These are phyloP conservation scores for Platanthera guangdongensis DNA, from an alignment of 106 monocot species.

Conservation along the genomic window DNA sequence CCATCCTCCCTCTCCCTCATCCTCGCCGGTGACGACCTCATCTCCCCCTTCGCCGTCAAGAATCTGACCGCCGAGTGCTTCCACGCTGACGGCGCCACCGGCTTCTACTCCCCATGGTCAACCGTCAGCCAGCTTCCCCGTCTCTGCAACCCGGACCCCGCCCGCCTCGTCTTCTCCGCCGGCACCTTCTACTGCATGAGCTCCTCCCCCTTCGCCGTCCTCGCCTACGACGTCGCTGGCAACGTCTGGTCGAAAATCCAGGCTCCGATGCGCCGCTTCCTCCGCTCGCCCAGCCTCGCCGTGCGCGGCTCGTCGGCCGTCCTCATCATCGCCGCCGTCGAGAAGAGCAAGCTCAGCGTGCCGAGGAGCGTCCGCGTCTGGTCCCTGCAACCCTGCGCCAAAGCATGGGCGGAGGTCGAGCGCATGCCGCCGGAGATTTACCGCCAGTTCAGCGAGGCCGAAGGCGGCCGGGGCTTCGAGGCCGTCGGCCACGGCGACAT, in stretches of 20 bases:
- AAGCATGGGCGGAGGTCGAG: slow-evolving; percentile 53
- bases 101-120: slow-evolving; percentile 60
- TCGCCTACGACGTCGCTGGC: slow-evolving; percentile 37
- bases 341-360: slow-evolving; percentile 64
- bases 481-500: slow-evolving; percentile 40
- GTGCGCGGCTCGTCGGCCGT: slow-evolving; percentile 17
- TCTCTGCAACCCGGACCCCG: slow-evolving; percentile 61
- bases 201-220: slow-evolving; percentile 54
- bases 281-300: slow-evolving; percentile 51
- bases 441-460: slow-evolving; percentile 42
- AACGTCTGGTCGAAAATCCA: slow-evolving; percentile 70
- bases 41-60: slow-evolving; percentile 92
- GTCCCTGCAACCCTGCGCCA: slow-evolving; percentile 34
- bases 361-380: slow-evolving; percentile 53
- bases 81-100: slow-evolving; percentile 44
- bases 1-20: slow-evolving; percentile 42
- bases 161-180: slow-evolving; percentile 40
- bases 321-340: slow-evolving; percentile 53
- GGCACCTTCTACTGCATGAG: slow-evolving; percentile 86
- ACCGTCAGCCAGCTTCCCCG: slow-evolving; percentile 49
- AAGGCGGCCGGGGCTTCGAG: slow-evolving; percentile 72
- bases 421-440: slow-evolving; percentile 58
- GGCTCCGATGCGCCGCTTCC: slow-evolving; percentile 88
- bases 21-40: slow-evolving; percentile 81
- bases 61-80: slow-evolving; percentile 79